These are phyloP conservation scores for Lenzites betulinus DNA, from an alignment of 768 basidiomycete species.

Conservation along the genomic window DNA sequence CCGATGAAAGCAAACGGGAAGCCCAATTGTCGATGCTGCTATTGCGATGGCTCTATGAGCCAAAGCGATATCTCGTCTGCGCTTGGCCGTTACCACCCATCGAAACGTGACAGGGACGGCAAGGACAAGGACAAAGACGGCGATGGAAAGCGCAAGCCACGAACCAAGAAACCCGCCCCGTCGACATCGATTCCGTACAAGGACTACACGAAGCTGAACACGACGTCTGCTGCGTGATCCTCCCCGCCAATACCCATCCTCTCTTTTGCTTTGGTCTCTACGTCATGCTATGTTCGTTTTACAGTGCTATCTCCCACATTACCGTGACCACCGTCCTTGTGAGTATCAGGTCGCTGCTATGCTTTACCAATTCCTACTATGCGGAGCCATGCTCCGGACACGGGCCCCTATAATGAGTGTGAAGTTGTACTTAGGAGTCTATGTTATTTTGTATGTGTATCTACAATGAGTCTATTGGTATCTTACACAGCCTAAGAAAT, in stretches of 20 bases:
- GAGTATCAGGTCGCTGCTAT: too few relatives aligned
- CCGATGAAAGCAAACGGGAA: slow-evolving; percentile 16
- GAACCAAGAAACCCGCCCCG: background rate
- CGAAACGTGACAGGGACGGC: slow-evolving; percentile 5
- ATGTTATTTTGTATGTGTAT: background rate
- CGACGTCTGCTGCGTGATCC: background rate
- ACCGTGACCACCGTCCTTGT: too few relatives aligned
- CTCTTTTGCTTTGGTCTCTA: background rate
- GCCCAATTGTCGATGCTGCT: slow-evolving; percentile 28
- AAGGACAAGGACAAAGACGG: slow-evolving; percentile 13
- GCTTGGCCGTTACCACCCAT: slow-evolving; percentile 7
- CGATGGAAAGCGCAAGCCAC: background rate
- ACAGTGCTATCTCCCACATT: background rate
- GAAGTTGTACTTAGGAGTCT: background rate
- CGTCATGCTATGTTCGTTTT: background rate
- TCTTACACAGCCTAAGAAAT: background rate
- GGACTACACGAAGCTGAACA: slow-evolving; percentile 25
- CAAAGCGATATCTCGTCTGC: slow-evolving; percentile 26
- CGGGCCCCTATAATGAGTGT: too few relatives aligned
- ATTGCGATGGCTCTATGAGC: slow-evolving; percentile 22
- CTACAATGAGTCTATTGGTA: background rate
- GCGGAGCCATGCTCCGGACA: too few relatives aligned
- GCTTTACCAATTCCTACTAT: too few relatives aligned
- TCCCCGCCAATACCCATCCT: background rate
- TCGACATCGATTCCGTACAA: slow-evolving; percentile 19